Evolutionary conservation across 2,329 filamentous ascomycete species (phyloP), one percentile per base, ranked within the genome.

Genomic region (Tolypocladium nubicola): DNA sequence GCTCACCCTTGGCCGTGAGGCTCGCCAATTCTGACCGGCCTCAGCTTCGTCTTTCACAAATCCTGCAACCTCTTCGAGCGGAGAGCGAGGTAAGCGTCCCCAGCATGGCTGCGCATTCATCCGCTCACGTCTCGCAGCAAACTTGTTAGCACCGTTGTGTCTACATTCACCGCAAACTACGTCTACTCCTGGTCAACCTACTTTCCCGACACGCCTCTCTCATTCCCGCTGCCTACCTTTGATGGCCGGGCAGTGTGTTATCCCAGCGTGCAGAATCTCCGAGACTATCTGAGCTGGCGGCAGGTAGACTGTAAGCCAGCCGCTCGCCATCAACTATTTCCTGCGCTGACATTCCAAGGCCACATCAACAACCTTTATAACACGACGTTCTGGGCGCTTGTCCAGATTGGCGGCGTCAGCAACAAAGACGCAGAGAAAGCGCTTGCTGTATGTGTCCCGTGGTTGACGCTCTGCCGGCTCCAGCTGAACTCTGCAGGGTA

Each of bases 281-380:
- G 92, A 33, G 94, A 99, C 74, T 99, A 99, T 71, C 84, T 99
- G 79, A 92, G 89, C 69, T 99, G 94, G 94, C 83, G 94, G 64
- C 94, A 99, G 72, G 94, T 89, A 49, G 94, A 99, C 71, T 97
- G 94, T 94, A 70, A 71, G 86, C 73, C 19, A 9, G 16, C 13
- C 19, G 19, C 30, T 7, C 19, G 5, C 4, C 16, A 14, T n/a
- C 3, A 37, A 6, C 35, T 19, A 9, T 1, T 26, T 56, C 23
- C 21, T n/a, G 38, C 45, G 37, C 63, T 67, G 59, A 70, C 40
- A 3, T 13, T 30, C 0, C 11, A 59, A 93, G 89, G 89, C 63
- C 94, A 99, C 70, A 96, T 99, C 65, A 99, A 99, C 72, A 99
- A 99, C 67, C 81, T 99, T 5, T 99, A 97, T 73, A 99, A 99